Conservation (phyloP, 257 asterid species). For the Ligustrum vulgare region DNA sequence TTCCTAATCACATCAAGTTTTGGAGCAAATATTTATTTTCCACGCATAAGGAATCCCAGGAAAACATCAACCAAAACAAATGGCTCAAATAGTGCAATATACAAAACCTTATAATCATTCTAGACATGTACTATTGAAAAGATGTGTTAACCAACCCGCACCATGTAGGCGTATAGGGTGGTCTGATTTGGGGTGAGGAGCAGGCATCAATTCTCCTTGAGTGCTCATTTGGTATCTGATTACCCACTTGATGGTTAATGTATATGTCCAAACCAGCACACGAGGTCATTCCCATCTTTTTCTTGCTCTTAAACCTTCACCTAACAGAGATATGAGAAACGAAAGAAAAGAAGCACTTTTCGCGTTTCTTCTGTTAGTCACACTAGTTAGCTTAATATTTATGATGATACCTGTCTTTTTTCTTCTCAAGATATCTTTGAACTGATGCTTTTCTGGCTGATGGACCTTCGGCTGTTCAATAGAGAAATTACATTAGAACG, state of each 20-base stretch:
- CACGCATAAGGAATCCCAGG: not conserved
- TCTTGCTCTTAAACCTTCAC: constrained; percentile 97
- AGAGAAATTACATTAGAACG: constrained; percentile 18
- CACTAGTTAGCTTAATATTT: constrained; percentile 26
- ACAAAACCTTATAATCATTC: not conserved
- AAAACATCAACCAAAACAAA: too few relatives aligned
- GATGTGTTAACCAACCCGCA: constrained; percentile 50
- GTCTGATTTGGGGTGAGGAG: constrained; percentile 50
- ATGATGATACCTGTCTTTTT: constrained; percentile 85
- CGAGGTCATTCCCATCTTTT: constrained; percentile 59
- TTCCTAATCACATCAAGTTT: not conserved
- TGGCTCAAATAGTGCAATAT: not conserved
- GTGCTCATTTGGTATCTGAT: constrained; percentile 37
- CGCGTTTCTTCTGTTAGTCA: constrained; percentile 21
- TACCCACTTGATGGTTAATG: constrained; percentile 50
- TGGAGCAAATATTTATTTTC: not conserved
- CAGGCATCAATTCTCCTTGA: constrained; percentile 40
- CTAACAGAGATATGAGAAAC: constrained; percentile 72
- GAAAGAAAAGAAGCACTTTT: constrained; percentile 29
- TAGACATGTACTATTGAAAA: not conserved
- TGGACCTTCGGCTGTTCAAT: constrained; percentile 63
- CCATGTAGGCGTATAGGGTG: constrained; percentile 44
- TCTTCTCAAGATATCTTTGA: constrained; percentile 90
- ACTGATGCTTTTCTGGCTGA: constrained; percentile 83
- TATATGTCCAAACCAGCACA: constrained; percentile 53